Base-by-base conservation (phyloP, 2,329 filamentous ascomycete species). In the Metarhizium rileyi region DNA sequence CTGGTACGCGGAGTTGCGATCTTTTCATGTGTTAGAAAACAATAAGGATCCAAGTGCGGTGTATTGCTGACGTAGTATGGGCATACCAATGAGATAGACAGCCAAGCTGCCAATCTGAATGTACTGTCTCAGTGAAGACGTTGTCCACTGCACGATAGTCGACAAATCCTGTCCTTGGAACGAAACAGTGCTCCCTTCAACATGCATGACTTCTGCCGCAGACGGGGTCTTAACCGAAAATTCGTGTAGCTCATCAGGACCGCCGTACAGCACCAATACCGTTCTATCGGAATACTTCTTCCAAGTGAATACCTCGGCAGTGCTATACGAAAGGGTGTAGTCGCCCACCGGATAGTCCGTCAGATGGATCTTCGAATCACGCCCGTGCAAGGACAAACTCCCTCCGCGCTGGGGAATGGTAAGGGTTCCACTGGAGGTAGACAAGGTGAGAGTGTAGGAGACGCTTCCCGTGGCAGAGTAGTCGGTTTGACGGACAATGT, bases 261-360 rank as follows among this genome's bases (percentile, higher is more conserved):
- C 81, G 3, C 80, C 80, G 54, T 87, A 87, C 3, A 87, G 65
- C 2, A 87, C 64, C 2, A 86, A 63, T 1, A 81, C 75, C 14
- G 78, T 82, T 61, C 74, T 77, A 36, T 75, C 67, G 0, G 70
- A 71, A 52, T 83, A 81, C 47, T 76, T 73, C 62, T 87, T 83
- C 78, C 82, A 85, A 0, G 82, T 86, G 53, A 83, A 80, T 23
- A 87, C 76, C 57, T 88, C 84, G 0, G 81, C 81, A 2, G 84
- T 83, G 0, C 80, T 86, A 63, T 87, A 88, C 1, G 86, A 61
- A 16, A 88, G 59, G 1, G 70, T 76, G 5, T 70, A 65, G n/a
- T 75, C 73, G 0, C 79, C 81, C 44, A 87, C 65, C 12, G 77
- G 70, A 52, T 87, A 87, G 55, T 87, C 81, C 0, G 76, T 80